Evolutionary conservation across 2,329 filamentous ascomycete species (phyloP).

Genomic region (Trichoderma aggressivum): DNA sequence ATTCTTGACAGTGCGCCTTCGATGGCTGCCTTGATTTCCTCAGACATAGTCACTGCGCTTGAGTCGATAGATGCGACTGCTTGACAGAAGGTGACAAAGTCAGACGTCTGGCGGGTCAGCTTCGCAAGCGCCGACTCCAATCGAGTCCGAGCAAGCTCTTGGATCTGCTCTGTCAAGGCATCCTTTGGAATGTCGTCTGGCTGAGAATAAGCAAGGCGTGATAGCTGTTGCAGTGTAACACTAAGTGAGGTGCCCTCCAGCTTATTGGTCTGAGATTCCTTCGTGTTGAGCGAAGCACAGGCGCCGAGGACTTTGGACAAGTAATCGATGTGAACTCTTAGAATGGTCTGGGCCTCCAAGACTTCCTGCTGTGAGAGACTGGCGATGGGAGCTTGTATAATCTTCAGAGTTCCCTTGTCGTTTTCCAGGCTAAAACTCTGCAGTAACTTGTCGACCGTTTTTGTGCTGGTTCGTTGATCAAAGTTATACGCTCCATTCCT

Average conservation of each 20-base stretch:
- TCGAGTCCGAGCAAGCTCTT: constrained; percentile 53
- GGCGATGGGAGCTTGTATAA: constrained; percentile 45
- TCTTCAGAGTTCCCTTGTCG: constrained; percentile 49
- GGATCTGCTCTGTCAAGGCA: constrained; percentile 49
- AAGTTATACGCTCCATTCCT: constrained; percentile 73
- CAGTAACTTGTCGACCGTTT: constrained; percentile 74
- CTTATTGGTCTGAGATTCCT: constrained; percentile 29
- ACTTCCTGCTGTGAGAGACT: constrained; percentile 28
- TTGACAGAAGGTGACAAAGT: constrained; percentile 52
- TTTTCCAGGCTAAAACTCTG: constrained; percentile 56
- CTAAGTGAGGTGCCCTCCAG: constrained; percentile 33
- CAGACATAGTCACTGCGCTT: constrained; percentile 52
- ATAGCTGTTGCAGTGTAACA: constrained; percentile 49
- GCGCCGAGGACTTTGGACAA: constrained; percentile 50
- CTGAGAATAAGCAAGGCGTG: constrained; percentile 53
- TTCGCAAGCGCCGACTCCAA: constrained; percentile 57
- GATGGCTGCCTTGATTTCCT: constrained; percentile 51
- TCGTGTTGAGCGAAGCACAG: constrained; percentile 23
- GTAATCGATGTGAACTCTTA: constrained; percentile 53
- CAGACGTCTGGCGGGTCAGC: constrained; percentile 51
- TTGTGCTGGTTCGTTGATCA: constrained; percentile 80
- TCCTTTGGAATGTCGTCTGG: constrained; percentile 41
- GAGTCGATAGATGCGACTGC: constrained; percentile 54
- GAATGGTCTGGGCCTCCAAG: constrained; percentile 30
- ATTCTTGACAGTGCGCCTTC: constrained; percentile 52